Percentiles rank a stretch among this genome's conserved stretches.
Evolutionary conservation across 2,329 filamentous ascomycete genomes (phyloP).

Genomic region (Fusarium oligoseptatum): DNA sequence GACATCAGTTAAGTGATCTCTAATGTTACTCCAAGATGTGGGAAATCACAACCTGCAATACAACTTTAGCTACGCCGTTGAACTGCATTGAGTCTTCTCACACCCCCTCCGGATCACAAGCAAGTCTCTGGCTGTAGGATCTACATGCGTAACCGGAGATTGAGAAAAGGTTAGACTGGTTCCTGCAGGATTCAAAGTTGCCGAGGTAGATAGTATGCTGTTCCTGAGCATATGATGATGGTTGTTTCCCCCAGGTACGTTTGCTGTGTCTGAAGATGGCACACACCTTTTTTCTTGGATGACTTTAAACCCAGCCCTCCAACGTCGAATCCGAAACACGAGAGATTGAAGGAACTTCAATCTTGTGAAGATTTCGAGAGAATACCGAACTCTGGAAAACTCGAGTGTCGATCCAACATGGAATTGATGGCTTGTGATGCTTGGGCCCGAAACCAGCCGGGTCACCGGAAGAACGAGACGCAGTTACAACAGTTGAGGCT

Average conservation of each 20-base stretch:
- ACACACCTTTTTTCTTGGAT: neutral
- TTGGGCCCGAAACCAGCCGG: neutral
- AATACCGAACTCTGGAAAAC: neutral
- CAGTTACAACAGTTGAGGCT: neutral
- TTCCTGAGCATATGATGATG: conserved; percentile 6
- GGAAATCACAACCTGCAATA: conserved; percentile 28
- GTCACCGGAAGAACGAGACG: neutral
- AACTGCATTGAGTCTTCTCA: too few relatives aligned
- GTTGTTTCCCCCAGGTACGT: neutral
- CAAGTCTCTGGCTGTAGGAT: neutral
- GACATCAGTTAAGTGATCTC: neutral
- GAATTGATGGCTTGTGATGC: neutral
- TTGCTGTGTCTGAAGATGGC: neutral
- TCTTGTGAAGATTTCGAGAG: neutral
- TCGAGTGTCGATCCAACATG: neutral
- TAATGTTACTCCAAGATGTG: neutral
- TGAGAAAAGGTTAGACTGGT: neutral
- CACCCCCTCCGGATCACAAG: neutral
- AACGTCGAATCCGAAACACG: neutral
- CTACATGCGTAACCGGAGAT: conserved; percentile 3
- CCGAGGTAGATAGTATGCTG: conserved; percentile 4
- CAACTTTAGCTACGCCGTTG: conserved; percentile 17
- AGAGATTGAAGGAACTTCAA: too few relatives aligned
- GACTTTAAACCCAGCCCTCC: conserved; percentile 9
- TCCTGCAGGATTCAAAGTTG: conserved; percentile 16